A percentile compares a stretch with the other conserved stretches of the same genome.
These are phyloP conservation scores for Piromyces sp. DNA, from an alignment of 192 early-diverging fungal genomes.

Conservation along the genomic window DNA sequence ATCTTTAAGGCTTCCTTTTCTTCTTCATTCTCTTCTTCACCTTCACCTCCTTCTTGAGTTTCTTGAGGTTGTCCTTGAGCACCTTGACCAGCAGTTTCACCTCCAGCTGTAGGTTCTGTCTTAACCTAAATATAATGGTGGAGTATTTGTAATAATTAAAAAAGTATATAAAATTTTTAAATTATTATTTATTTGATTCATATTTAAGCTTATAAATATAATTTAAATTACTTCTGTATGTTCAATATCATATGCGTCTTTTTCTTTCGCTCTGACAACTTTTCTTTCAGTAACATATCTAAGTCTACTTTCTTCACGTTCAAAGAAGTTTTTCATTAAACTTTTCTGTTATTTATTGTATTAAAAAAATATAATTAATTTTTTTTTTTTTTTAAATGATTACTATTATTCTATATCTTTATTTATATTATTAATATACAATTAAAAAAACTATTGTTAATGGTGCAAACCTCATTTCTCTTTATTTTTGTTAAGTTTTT, in stretches of 20 bases:
- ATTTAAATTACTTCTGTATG: slow-evolving; percentile 11
- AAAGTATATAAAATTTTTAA: neutral
- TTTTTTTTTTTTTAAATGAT: neutral
- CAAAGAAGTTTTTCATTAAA: slow-evolving; percentile 25
- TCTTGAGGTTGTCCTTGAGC: neutral
- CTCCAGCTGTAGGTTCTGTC: neutral
- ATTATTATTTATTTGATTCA: too few relatives aligned
- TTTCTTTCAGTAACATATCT: slow-evolving; percentile 20
- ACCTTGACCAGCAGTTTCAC: neutral
- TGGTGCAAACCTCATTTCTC: slow-evolving; percentile 31
- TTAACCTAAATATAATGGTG: neutral
- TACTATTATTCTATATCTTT: neutral
- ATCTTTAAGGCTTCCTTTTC: slow-evolving; percentile 8
- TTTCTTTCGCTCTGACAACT: slow-evolving; percentile 16
- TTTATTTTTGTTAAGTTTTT: slow-evolving; percentile 21
- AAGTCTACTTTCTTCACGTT: slow-evolving; percentile 28
- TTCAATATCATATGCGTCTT: slow-evolving; percentile 18
- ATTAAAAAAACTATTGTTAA: neutral
- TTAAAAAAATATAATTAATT: neutral
- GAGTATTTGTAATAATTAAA: too few relatives aligned
- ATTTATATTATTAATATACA: neutral
- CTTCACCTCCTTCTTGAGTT: neutral
- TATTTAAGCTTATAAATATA: too few relatives aligned
- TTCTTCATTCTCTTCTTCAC: slow-evolving; percentile 5
- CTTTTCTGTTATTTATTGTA: slow-evolving; percentile 12